phyloP scores from a whole-genome alignment of 1,284 basidiomycete genomes.

The Papiliotrema fonsecae region DNA sequence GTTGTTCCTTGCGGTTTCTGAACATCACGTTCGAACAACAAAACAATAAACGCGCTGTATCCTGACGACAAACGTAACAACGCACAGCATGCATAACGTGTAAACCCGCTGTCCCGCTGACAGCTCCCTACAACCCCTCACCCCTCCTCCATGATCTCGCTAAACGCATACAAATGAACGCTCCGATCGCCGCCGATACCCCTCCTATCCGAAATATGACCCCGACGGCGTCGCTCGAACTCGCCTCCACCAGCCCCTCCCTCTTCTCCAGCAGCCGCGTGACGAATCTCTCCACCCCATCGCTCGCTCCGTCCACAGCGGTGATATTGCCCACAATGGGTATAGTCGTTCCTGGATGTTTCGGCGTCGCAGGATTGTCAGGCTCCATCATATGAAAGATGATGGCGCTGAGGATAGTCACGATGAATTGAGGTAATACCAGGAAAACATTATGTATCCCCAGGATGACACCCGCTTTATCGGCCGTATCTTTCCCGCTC shows the following conservation, averaged over 20 bases:
- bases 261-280: too few relatives aligned
- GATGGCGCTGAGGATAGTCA: conserved; percentile 50
- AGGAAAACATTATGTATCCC: conserved; percentile 89
- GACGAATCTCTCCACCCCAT: conserved; percentile 2
- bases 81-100: too few relatives aligned
- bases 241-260: conserved; percentile 4
- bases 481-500: conserved; percentile 52
- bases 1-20: too few relatives aligned
- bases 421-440: conserved; percentile 59
- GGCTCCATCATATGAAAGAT: conserved; percentile 52
- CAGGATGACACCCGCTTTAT: conserved; percentile 83
- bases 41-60: too few relatives aligned
- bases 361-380: conserved; percentile 23
- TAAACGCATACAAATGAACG: conserved; percentile 53
- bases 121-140: conserved; percentile 2
- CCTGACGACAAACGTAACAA: too few relatives aligned
- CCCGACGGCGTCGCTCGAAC: conserved; percentile 58
- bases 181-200: conserved; percentile 64
- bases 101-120: too few relatives aligned
- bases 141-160: conserved; percentile 4
- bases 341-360: conserved; percentile 18
- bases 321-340: neutral
- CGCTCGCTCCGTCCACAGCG: neutral
- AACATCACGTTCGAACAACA: too few relatives aligned
- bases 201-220: conserved; percentile 75